phyloP scores from a whole-genome alignment of 768 basidiomycete genomes.

The Boletellus emodensis region DNA sequence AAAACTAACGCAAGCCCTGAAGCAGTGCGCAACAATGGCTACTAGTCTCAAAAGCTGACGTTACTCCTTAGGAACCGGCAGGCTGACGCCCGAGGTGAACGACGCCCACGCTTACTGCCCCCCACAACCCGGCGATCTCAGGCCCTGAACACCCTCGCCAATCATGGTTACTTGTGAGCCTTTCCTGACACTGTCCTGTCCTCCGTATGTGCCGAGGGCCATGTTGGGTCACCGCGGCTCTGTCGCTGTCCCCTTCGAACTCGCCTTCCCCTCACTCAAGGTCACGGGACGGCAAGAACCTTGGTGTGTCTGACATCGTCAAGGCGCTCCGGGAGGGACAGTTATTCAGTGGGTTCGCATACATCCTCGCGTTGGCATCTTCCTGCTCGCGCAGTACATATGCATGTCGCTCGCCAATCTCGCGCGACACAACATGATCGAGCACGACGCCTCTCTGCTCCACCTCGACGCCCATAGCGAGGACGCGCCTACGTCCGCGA shows the following conservation, averaged over 20 bases:
- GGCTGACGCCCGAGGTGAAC: no score
- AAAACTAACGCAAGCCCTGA: no score
- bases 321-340: constrained; percentile 44
- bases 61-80: no score
- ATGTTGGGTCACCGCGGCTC: constrained; percentile 16
- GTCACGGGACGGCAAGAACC: constrained; percentile 48
- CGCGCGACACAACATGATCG: constrained; percentile 47
- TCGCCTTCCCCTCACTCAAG: constrained; percentile 28
- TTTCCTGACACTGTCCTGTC: no score
- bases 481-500: constrained; percentile 41
- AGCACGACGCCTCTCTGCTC: constrained; percentile 62
- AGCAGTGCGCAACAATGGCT: no score
- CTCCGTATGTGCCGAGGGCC: no score
- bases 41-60: no score
- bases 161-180: no score
- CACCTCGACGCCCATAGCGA: constrained; percentile 43
- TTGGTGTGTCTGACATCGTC: constrained; percentile 39
- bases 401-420: constrained; percentile 37
- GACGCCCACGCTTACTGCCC: constrained; percentile 40
- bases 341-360: constrained; percentile 44
- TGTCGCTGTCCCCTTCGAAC: neutral
- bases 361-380: constrained; percentile 46
- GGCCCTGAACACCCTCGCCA: no score
- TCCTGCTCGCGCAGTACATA: constrained; percentile 38
- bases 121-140: no score